Base-by-base conservation (phyloP, 2,329 filamentous ascomycete species). In the Sporothrix globosa region DNA sequence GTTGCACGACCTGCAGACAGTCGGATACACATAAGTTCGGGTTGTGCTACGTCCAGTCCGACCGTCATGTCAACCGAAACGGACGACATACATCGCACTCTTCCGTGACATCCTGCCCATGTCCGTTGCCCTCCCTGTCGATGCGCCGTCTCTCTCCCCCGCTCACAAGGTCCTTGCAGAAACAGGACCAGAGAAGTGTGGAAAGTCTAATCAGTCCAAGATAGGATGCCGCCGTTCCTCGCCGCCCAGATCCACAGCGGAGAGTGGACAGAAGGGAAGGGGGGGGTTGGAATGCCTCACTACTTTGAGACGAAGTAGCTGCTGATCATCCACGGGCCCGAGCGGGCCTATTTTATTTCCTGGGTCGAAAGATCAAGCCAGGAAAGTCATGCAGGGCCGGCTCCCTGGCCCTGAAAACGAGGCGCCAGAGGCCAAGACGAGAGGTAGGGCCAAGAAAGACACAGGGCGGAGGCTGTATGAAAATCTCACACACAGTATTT, bases 121-220 rank as follows among this genome's bases (percentile, higher is more conserved):
- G 34, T 34, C 34, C 34, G 34, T 34, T 34, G 34, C 0, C 27
- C 34, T 34, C 34, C 34, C 34, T 34, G 34, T 34, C 7, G 7
- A 34, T 34, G 34, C 34, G 5, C 34, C 7, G 5, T 34, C 6
- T 34, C 30, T 34, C 34, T 34, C 34, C 34, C 27, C 56, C 56
- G 56, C 56, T 61, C 56, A 61, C 56, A 61, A 44, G 56, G 39
- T 61, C 56, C 56, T 61, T 61, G 56, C 56, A 61, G 34, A 44
- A 17, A 19, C 34, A 6, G 3, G 4, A 13, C n/a, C 50, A 53
- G 50, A 3, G 11, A 13, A 44, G 11, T 44, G 41, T 7, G 41
- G 14, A 17, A 44, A 44, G 27, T 30, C 34, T 34, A 24, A 4
- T 21, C 50, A 27, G 50, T 14, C 52, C 52, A 19, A 39, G 56